Conservation (phyloP, 2,329 filamentous ascomycete genomes). For the Stagonosporopsis vannaccii region DNA sequence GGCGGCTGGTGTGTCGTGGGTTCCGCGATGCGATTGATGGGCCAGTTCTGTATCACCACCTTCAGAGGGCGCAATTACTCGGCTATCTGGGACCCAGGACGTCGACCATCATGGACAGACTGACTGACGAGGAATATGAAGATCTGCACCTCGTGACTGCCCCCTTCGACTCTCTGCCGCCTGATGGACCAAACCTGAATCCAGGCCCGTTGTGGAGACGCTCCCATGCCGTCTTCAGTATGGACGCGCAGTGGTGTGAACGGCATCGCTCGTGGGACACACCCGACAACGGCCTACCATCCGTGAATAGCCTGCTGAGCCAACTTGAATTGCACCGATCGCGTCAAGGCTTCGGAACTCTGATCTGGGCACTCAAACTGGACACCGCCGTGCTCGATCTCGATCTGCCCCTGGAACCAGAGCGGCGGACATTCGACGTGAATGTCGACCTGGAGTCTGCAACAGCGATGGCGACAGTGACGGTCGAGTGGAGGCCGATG, state of each 20-base stretch:
- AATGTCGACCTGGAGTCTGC: constrained; percentile 6
- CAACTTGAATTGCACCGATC: constrained; percentile 15
- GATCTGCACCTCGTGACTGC: constrained; percentile 26
- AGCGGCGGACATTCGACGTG: constrained; percentile 16
- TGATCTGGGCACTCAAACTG: constrained; percentile 38
- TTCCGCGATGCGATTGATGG: constrained; percentile 45
- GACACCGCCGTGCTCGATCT: constrained; percentile 38
- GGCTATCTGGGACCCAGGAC: constrained; percentile 27
- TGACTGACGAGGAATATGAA: constrained; percentile 29
- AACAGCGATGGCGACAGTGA: constrained; percentile 10
- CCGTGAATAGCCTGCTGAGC: background rate
- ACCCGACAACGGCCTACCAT: background rate
- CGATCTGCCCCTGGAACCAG: constrained; percentile 22
- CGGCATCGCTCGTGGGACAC: background rate
- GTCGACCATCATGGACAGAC: background rate
- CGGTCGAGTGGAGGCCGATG: constrained; percentile 35
- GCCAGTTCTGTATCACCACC: constrained; percentile 30
- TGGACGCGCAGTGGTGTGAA: constrained; percentile 22
- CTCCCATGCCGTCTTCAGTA: constrained; percentile 30
- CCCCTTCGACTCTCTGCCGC: constrained; percentile 2
- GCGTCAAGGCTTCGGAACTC: constrained; percentile 25
- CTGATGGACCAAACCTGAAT: background rate
- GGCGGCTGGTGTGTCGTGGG: constrained; percentile 39
- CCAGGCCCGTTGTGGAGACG: constrained; percentile 24
- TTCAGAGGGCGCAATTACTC: constrained; percentile 32